phyloP scores from a whole-genome alignment of 2,329 filamentous ascomycete genomes.

The Claviceps capensis region DNA sequence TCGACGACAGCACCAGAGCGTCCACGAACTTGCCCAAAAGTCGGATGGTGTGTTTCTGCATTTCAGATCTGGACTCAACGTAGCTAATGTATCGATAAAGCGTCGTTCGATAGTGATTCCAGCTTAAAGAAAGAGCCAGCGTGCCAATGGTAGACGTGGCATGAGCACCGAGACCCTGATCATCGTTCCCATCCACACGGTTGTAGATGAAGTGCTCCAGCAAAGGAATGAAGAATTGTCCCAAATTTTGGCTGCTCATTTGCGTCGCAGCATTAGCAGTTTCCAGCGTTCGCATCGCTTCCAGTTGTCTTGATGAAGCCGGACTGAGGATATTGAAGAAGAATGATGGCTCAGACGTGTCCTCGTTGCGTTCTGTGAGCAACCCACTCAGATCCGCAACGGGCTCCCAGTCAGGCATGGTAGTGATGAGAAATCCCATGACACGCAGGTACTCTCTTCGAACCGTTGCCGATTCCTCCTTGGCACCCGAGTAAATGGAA shows the following conservation, averaged over 20 bases:
- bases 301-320: constrained; percentile 71
- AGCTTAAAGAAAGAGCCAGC: constrained; percentile 65
- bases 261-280: constrained; percentile 48
- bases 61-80: constrained; percentile 63
- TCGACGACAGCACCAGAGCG: constrained; percentile 48
- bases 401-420: constrained; percentile 54
- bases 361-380: constrained; percentile 48
- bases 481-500: constrained; percentile 61
- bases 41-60: constrained; percentile 74
- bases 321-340: constrained; percentile 90
- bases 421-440: constrained; percentile 62
- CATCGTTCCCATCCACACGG: constrained; percentile 57
- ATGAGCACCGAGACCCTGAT: constrained; percentile 76
- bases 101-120: constrained; percentile 78
- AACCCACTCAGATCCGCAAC: constrained; percentile 63
- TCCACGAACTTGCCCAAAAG: constrained; percentile 74
- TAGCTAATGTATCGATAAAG: constrained; percentile 76
- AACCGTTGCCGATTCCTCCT: constrained; percentile 70
- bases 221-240: constrained; percentile 78
- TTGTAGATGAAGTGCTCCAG: constrained; percentile 92
- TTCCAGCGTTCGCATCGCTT: constrained; percentile 67
- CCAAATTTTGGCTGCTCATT: constrained; percentile 64
- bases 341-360: constrained; percentile 54
- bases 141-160: constrained; percentile 68
- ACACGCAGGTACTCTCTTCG: constrained; percentile 70